Evolutionary conservation across 2,329 filamentous ascomycete species (phyloP), one percentile per base, ranked within the genome.

Genomic region (Neurospora sp.): DNA sequence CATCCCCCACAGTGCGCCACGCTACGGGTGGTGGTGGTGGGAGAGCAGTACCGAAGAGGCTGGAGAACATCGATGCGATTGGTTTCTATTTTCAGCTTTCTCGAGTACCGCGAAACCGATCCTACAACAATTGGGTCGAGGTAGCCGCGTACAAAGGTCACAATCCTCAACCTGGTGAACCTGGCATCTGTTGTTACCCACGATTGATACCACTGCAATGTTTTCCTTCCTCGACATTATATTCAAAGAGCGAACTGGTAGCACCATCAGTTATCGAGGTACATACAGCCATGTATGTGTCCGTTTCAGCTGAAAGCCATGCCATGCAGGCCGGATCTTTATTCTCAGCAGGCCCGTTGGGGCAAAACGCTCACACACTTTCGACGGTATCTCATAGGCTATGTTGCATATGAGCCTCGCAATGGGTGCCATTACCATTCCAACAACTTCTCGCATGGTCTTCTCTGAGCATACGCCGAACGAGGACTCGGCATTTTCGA

Each of bases 171-270:
- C 43, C 67, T 57, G 67, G 67, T 37, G 52, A 28, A 46, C 33
- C 8, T 52, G 66, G 15, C 28, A 40, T 33, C 43, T 23, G 68
- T 17, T 37, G 23, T 52, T 19, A 6, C 38, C 15, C 23, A 57
- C n/a, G 37, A 19, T 23, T 41, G 43, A 52, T 39, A 12, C 36
- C 37, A 38, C 36, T 68, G 36, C n/a, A 39, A 8, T 57, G 15
- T 15, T 38, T 10, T 19, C 17, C 37, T 15, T 43, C 11, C 40
- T 17, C 67, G 19, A 36, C 4, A 19, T 15, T 8, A 33, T 68
- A 15, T 40, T 72, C 73, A 67, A 68, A 40, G 72, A 69, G 72
- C 74, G 71, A 74, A 43, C 66, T 67, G 37, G 57, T 65, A 52
- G n/a, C 70, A 65, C 43, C 37, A 12, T n/a, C 28, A 36, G 52